Evolutionary conservation across 331 rosid species (phyloP).

Genomic region (Pyracantha coccinea): DNA sequence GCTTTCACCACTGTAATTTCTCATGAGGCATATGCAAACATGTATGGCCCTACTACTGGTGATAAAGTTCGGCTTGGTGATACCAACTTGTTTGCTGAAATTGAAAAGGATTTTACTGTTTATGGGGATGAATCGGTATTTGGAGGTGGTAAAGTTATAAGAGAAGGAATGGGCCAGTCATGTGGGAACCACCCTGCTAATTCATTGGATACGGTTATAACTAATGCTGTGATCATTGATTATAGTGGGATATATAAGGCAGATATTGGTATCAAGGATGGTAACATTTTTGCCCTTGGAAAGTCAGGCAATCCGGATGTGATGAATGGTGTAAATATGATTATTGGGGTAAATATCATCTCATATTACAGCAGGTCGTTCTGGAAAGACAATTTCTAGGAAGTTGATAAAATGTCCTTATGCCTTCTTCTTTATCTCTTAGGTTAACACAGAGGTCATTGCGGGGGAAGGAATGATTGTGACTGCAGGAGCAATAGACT

Average conservation of each 20-base stretch:
- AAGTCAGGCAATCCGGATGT: slow-evolving; percentile 90
- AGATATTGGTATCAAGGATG: slow-evolving; percentile 77
- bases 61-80: slow-evolving; percentile 95
- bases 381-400: not conserved
- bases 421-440: slow-evolving; percentile 18
- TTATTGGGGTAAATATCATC: slow-evolving; percentile 60
- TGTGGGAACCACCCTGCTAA: slow-evolving; percentile 34
- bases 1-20: slow-evolving; percentile 42
- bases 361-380: not conserved
- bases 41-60: slow-evolving; percentile 84
- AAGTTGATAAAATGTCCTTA: slow-evolving; percentile 7
- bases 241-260: slow-evolving; percentile 79
- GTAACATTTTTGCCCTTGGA: slow-evolving; percentile 50
- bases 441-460: slow-evolving; percentile 90
- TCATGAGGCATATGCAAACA: slow-evolving; percentile 68
- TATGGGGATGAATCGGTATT: slow-evolving; percentile 92
- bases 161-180: slow-evolving; percentile 96
- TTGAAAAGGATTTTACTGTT: slow-evolving; percentile 63
- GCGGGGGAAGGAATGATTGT: slow-evolving; percentile 79
- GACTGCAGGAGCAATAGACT: slow-evolving; percentile 92
- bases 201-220: slow-evolving; percentile 75
- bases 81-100: slow-evolving; percentile 74
- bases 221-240: slow-evolving; percentile 79
- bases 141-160: slow-evolving; percentile 91
- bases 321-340: slow-evolving; percentile 56